Base-by-base conservation (phyloP, 164 flowering plant species). In the Magnolia changhungtana region DNA sequence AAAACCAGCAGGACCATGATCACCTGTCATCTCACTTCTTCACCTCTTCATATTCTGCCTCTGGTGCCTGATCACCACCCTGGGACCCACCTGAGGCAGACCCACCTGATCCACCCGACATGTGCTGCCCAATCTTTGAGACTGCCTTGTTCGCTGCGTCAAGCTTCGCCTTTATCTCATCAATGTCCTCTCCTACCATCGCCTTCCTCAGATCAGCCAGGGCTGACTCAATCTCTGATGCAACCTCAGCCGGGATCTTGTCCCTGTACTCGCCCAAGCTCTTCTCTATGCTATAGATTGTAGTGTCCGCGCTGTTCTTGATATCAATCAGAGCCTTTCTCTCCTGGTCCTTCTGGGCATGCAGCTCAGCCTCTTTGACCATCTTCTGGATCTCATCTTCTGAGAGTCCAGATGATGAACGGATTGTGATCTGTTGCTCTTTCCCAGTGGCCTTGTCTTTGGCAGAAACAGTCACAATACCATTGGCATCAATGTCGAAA, bases 401-500 rank as follows among this genome's bases (percentile, higher is more conserved):
- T 21, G 77, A 74, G 3, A 80, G 50, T 20, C 82, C 80, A 52
- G 72, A 77, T 18, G 75, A 74, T 21, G 82, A 71, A 50, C 74
- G 19, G 68, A 80, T 74, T 20, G 83, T 78, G 55, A 81, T 78
- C 63, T 78, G 76, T 20, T 81, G 79, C 75, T 73, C 83, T 64
- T 75, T 81, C 2, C 70, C 76, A 19, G 80, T 81, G 19, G 83
- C 72, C 69, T 81, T 78, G 72, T 81, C 83, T 58, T 68, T 76
- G 52, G 83, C 83, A 23, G 79, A 75, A 51, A 81, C 83, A 0
- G 69, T 81, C 72, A 81, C 76, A 63, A 78, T 81, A 6, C 83
- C 81, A 68, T 81, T 81, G 77, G 88, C 88, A 80, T 87, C 90
- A n/a, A 87, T 86, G 71, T 87, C 90, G 19, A 87, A 84, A 9